These are phyloP conservation scores for Calamus simplicifolius DNA, from an alignment of 176 grass and related monocot species.

Conservation along the genomic window DNA sequence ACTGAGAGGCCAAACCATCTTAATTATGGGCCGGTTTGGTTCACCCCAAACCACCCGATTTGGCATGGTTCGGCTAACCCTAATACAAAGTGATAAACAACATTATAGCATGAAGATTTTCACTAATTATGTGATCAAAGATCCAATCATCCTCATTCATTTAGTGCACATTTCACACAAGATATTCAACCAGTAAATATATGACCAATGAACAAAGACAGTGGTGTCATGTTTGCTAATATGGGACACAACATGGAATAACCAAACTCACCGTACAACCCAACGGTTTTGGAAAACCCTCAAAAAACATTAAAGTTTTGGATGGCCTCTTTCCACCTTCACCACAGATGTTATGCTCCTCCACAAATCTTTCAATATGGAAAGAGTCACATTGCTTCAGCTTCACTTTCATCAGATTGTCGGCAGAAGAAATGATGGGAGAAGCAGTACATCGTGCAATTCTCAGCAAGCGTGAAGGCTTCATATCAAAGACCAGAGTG, in stretches of 20 bases:
- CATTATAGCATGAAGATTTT: too few relatives aligned
- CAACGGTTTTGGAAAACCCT: slow-evolving; percentile 67
- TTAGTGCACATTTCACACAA: too few relatives aligned
- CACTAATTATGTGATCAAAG: too few relatives aligned
- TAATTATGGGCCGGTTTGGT: too few relatives aligned
- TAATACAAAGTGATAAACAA: too few relatives aligned
- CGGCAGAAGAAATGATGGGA: slow-evolving; percentile 65
- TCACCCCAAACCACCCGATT: too few relatives aligned
- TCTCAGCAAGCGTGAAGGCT: slow-evolving; percentile 51
- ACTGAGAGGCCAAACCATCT: too few relatives aligned
- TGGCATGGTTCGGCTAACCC: too few relatives aligned
- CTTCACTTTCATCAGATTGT: slow-evolving; percentile 50
- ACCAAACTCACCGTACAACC: slow-evolving; percentile 62
- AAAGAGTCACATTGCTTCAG: slow-evolving; percentile 69
- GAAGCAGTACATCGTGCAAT: slow-evolving; percentile 74
- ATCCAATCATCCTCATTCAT: too few relatives aligned
- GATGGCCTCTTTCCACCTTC: slow-evolving; percentile 57
- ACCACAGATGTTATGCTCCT: slow-evolving; percentile 47
- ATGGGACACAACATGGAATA: neutral
- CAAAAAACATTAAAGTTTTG: slow-evolving; percentile 85
- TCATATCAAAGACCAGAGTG: slow-evolving; percentile 75
- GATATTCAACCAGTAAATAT: neutral
- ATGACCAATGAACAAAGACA: too few relatives aligned
- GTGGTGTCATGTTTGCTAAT: too few relatives aligned
- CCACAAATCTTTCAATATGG: slow-evolving; percentile 64